Percentiles rank a stretch among this genome's conserved stretches.
Evolutionary conservation across 2,329 filamentous ascomycete genomes (phyloP).

Genomic region (Hansfordia pulvinata): DNA sequence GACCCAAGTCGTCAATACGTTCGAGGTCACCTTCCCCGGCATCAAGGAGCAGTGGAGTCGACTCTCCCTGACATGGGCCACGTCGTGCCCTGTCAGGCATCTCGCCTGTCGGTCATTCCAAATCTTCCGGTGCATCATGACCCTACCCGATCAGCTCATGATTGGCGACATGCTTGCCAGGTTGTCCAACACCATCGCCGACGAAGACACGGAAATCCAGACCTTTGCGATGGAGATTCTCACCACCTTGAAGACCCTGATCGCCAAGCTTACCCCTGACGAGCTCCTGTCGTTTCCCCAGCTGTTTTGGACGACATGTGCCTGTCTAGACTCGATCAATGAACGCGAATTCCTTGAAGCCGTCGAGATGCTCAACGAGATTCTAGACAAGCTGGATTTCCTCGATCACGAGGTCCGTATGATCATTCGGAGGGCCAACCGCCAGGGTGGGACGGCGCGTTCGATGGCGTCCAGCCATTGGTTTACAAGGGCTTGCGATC

Average conservation of each 20-base stretch:
- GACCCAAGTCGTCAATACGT: conserved; percentile 69
- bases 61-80: conserved; percentile 86
- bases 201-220: conserved; percentile 87
- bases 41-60: conserved; percentile 88
- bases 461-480: conserved; percentile 74
- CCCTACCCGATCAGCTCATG: conserved; percentile 84
- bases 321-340: conserved; percentile 92
- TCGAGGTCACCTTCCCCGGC: conserved; percentile 69
- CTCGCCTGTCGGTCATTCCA: conserved; percentile 95
- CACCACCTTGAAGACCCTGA: conserved; percentile 84
- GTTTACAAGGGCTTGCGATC: conserved; percentile 89
- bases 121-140: conserved; percentile 87
- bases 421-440: conserved; percentile 66
- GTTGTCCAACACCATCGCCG: conserved; percentile 91
- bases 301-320: conserved; percentile 94
- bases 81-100: conserved; percentile 88
- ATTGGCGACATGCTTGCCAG: conserved; percentile 92
- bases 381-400: conserved; percentile 75
- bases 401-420: conserved; percentile 53
- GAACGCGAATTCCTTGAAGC: conserved; percentile 90
- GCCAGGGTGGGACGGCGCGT: conserved; percentile 74
- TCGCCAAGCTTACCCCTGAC: conserved; percentile 66
- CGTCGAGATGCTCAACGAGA: conserved; percentile 78
- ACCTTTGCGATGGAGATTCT: conserved; percentile 97
- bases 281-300: conserved; percentile 85